Conservation (phyloP, 768 basidiomycete genomes). For the Pulveroboletus ravenelii region DNA sequence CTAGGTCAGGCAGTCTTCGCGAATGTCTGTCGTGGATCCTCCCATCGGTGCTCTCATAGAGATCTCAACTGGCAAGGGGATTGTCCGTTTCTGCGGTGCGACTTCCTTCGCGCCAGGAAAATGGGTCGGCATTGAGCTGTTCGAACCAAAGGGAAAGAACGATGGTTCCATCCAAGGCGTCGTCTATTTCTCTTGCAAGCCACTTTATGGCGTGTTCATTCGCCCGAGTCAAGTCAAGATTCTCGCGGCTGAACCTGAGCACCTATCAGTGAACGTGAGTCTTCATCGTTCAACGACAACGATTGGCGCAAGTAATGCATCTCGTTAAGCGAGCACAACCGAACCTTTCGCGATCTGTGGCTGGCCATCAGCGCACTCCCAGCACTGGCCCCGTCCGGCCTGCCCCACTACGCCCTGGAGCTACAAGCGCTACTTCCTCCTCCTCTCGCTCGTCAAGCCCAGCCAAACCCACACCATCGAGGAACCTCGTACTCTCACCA, state of each 20-base stretch:
- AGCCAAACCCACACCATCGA: conserved; percentile 36
- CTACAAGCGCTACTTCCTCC: conserved; percentile 31
- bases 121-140: conserved; percentile 94
- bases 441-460: conserved; percentile 69
- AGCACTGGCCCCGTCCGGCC: conserved; percentile 43
- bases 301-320: neutral
- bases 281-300: neutral
- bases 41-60: conserved; percentile 73
- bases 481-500: conserved; percentile 27
- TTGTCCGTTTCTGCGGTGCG: conserved; percentile 79
- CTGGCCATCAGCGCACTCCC: conserved; percentile 59
- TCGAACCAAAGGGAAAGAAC: conserved; percentile 87
- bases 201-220: conserved; percentile 83
- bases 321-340: conserved; percentile 26
- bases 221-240: conserved; percentile 79
- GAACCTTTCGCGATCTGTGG: conserved; percentile 26
- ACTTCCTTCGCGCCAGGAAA: conserved; percentile 84
- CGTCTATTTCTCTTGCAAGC: conserved; percentile 76
- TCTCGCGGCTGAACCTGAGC: conserved; percentile 35
- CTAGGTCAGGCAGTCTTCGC: conserved; percentile 3
- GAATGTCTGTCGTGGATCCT: conserved; percentile 39
- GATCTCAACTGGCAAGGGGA: conserved; percentile 74
- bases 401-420: conserved; percentile 37
- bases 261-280: conserved; percentile 24
- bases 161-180: conserved; percentile 82